phyloP scores from a whole-genome alignment of 169 alveolate species.

The Plasmodium falciparum region DNA sequence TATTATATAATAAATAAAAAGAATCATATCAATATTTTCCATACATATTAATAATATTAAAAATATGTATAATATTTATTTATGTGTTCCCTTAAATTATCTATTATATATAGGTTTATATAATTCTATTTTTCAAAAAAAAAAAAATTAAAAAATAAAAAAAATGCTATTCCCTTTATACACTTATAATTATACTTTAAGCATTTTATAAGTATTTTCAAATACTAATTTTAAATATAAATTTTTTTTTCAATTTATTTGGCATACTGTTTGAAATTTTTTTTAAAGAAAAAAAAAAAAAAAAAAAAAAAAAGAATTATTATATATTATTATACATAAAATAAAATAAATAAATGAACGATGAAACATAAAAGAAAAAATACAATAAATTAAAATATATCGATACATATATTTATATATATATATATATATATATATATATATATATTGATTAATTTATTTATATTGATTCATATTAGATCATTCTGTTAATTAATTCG shows the following conservation, averaged over 20 bases:
- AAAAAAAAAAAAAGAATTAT: not conserved
- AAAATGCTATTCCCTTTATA: too few relatives aligned
- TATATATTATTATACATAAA: not conserved
- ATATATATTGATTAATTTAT: not conserved
- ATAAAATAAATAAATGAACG: not conserved
- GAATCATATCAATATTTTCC: too few relatives aligned
- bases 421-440: not conserved
- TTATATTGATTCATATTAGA: constrained; percentile 28
- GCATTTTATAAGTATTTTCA: too few relatives aligned
- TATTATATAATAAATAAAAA: too few relatives aligned
- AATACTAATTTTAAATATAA: too few relatives aligned
- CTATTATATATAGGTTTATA: too few relatives aligned
- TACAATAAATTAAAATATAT: not conserved
- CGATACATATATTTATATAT: not conserved
- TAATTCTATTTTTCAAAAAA: too few relatives aligned
- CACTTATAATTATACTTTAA: too few relatives aligned
- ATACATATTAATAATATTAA: too few relatives aligned
- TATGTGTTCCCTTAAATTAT: too few relatives aligned
- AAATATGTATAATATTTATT: too few relatives aligned
- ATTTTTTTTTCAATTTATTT: not conserved
- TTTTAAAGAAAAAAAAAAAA: not conserved
- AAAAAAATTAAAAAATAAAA: too few relatives aligned
- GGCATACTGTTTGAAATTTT: constrained; percentile 6
- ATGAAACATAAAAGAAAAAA: not conserved
- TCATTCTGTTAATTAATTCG: constrained; percentile 86